phyloP scores from a whole-genome alignment of 176 grass and related monocot species.

The sorghum (Sorghum bicolor) region Sorghum_bicolor_NCBIv3 NC_012878.2:53462501-53463000 shows the following conservation, averaged over 20 bases:
- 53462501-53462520: slow-evolving; percentile 24
- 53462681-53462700: slow-evolving; percentile 62
- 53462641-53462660: slow-evolving; percentile 58
- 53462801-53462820: not conserved
- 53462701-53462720: slow-evolving; percentile 66
- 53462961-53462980: not conserved
- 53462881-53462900: not conserved
- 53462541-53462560: slow-evolving; percentile 99
- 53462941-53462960: not conserved
- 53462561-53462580: slow-evolving; percentile 94
- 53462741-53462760: slow-evolving; percentile 72
- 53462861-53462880: not conserved
- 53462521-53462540: slow-evolving; percentile 77
- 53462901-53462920: not conserved
- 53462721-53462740: slow-evolving; percentile 71
- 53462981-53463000: not conserved
- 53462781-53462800: not conserved
- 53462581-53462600: slow-evolving; percentile 94
- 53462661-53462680: slow-evolving; percentile 54
- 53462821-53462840: not conserved
- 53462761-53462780: slow-evolving; percentile 33
- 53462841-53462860: not conserved
- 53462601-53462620: slow-evolving; percentile 87
- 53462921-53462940: not conserved
- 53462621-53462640: slow-evolving; percentile 54